Base-by-base conservation (phyloP, 2,329 filamentous ascomycete genomes). In the Colletotrichum karsti region DNA sequence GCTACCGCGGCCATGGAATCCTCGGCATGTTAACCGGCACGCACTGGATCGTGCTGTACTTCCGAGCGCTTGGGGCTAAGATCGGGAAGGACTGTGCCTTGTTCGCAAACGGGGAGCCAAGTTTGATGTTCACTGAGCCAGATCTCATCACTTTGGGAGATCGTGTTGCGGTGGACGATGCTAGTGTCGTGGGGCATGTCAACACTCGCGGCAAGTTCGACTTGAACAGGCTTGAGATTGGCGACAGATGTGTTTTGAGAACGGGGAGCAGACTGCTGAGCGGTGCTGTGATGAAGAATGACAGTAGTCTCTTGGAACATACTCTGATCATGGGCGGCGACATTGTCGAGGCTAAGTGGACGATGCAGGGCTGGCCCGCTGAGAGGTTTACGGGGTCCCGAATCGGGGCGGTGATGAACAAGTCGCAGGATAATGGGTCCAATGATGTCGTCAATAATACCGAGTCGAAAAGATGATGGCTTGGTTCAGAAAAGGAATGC, bases 291-390 rank as follows among this genome's bases (percentile, higher is more conserved):
- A 88, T 88, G 86, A 82, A 81, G 62, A 76, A 81, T 3, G 86
- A 87, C 71, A 82, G 82, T 20, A 85, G 85, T 70, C 75, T 89
- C 37, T 73, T 89, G 37, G 87, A 89, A 76, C 87, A 89, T 70
- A 89, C 87, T 0, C 78, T 89, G 4, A 80, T 89, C 44, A 85
- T 89, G 81, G 83, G 83, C 2, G 87, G 87, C 5, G 86, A 89
- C 73, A 78, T 85, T 42, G 85, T 88, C 0, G 85, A 85, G 54
- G 80, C 82, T 60, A 81, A 80, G 0, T 76, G 74, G 61, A 85
- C 84, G 2, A 83, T 85, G 77, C 87, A 89, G 73, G 87, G 87
- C 1, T 88, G 86, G 86, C 86, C 87, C 2, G 84, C 81, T 1
- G 81, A 82, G 58, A 75, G 77, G 59, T 84, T 81, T 67, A 26